Base-by-base conservation (phyloP, 2,329 filamentous ascomycete species). In the Beauveria brongniartii region DNA sequence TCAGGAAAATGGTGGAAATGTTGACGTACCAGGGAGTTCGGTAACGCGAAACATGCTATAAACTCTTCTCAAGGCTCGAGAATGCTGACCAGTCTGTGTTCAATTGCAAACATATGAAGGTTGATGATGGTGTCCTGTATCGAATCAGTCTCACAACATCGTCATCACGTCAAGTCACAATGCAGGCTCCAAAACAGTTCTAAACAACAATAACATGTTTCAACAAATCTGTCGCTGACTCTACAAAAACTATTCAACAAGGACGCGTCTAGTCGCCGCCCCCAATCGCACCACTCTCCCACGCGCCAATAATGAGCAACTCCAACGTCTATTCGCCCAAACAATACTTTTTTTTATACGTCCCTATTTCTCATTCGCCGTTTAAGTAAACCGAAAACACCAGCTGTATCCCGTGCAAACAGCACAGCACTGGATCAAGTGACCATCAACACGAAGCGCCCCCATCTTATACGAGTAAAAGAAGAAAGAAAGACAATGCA, bases 221-320 rank as follows among this genome's bases (percentile, higher is more conserved):
- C 26, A 48, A 56, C 43, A 56, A 22, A 56, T 56, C 43, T 56
- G 43, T 56, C 54, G 54, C 54, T 56, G 43, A 56, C 26, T 48
- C 41, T 30, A 5, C 16, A 55, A 55, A 55, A 41, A 43, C 16
- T 55, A 55, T 55, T 55, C 53, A 55, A 55, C 26, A 55, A 46
- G 53, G 40, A 37, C 4, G 26, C 41, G 10, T 46, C n/a, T 43
- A 34, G 34, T 30, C 53, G 43, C 43, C 28, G n/a, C 43, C 43
- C 30, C 12, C 28, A 48, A 37, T 28, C 16, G 37, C 26, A 28
- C 24, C 54, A 30, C 6, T 22, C 40, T 28, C 6, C 26, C 26
- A 37, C 54, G 14, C 54, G 20, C 26, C 20, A 34, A 47, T 9
- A 24, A 56, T 34, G 10, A 47, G 30, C 41, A 22, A 47, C 28